Conservation (phyloP, 192 early-diverging fungal species). For the Coemansia sp. region DNA sequence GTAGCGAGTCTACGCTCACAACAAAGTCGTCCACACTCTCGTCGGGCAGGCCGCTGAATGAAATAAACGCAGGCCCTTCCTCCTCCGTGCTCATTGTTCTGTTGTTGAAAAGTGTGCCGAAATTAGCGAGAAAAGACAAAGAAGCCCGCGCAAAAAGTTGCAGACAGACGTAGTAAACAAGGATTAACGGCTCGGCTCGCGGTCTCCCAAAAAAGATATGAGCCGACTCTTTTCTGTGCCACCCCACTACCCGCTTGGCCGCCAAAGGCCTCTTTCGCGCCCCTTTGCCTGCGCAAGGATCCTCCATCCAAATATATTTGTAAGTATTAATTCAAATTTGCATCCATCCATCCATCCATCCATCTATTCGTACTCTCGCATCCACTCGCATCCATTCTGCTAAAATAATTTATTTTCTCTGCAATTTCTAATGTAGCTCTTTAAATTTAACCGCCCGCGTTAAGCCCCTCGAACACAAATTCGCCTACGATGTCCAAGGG, state of each 20-base stretch:
- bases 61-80: conserved; percentile 50
- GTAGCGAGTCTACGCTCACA: conserved; percentile 39
- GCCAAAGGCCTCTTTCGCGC: no score
- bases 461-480: conserved; percentile 44
- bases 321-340: neutral
- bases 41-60: conserved; percentile 46
- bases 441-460: conserved; percentile 36
- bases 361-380: neutral
- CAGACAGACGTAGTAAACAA: neutral
- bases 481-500: conserved; percentile 47
- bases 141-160: neutral
- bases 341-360: conserved; percentile 2
- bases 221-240: neutral
- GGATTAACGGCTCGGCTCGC: neutral
- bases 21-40: conserved; percentile 47
- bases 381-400: no score
- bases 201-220: neutral
- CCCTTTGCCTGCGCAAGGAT: neutral
- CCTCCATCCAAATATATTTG: neutral
- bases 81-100: conserved; percentile 30
- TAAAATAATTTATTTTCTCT: neutral
- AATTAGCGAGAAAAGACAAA: neutral
- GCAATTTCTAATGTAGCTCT: conserved; percentile 18
- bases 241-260: no score
- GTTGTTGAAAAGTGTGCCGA: neutral